Evolutionary conservation across 169 alveolate species (phyloP).

Genomic region (Cardiosporidium cionae): DNA sequence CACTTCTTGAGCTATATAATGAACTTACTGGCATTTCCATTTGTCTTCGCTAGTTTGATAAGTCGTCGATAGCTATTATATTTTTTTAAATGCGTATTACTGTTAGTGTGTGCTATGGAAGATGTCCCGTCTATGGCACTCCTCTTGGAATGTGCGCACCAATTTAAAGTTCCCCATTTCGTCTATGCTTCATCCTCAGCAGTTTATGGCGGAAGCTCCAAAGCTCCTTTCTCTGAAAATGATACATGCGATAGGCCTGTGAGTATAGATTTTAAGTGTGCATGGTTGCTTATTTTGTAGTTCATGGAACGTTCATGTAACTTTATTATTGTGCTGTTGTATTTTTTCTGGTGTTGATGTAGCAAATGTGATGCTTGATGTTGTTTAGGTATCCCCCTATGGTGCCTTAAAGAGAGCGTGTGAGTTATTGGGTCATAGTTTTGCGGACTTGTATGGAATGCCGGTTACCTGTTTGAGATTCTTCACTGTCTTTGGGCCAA

Average conservation of each 20-base stretch:
- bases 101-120: conserved; percentile 2
- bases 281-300: neutral
- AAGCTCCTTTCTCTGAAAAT: conserved; percentile 5
- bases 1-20: too few relatives aligned
- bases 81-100: neutral
- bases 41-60: too few relatives aligned
- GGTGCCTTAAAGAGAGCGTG: conserved; percentile 36
- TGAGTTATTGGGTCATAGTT: conserved; percentile 23
- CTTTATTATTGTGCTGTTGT: neutral
- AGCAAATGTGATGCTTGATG: neutral
- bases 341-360: neutral
- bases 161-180: neutral
- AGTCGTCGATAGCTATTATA: too few relatives aligned
- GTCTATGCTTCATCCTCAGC: conserved; percentile 31
- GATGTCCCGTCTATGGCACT: conserved; percentile 11
- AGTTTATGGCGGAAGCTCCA: conserved; percentile 26
- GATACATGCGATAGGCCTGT: neutral
- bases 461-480: conserved; percentile 16
- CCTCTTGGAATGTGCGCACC: neutral
- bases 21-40: too few relatives aligned
- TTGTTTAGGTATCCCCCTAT: conserved; percentile 19
- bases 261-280: neutral
- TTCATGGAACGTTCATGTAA: neutral
- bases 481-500: conserved; percentile 45
- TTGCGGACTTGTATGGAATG: conserved; percentile 23